Conservation (phyloP, 495 filamentous ascomycete genomes). For the Jackrogersella multiformis region DNA sequence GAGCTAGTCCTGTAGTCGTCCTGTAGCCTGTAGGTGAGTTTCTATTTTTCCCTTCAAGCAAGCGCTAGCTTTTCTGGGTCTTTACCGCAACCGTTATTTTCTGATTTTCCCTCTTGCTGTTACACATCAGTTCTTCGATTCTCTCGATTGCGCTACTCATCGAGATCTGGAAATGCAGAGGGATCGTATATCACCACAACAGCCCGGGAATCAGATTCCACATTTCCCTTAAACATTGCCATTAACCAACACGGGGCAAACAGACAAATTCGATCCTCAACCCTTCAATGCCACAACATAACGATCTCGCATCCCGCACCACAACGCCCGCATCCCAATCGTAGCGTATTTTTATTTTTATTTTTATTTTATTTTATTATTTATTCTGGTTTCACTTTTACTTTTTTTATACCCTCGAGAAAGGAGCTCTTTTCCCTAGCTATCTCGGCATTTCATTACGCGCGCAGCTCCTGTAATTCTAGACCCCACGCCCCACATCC, state of each 20-base stretch:
- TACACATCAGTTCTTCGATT: constrained; percentile 41
- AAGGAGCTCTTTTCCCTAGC: constrained; percentile 5
- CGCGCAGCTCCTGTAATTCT: constrained; percentile 45
- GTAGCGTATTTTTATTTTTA: constrained; percentile 13
- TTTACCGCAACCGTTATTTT: constrained; percentile 30
- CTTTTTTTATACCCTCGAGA: not conserved
- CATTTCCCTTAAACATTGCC: constrained; percentile 47
- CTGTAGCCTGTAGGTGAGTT: constrained; percentile 39
- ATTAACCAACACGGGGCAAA: constrained; percentile 45
- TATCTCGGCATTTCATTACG: constrained; percentile 25
- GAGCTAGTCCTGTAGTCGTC: constrained; percentile 37
- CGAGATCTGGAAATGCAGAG: constrained; percentile 45
- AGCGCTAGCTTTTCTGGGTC: constrained; percentile 41
- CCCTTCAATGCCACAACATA: constrained; percentile 41
- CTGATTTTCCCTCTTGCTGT: constrained; percentile 33
- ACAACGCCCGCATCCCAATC: constrained; percentile 14
- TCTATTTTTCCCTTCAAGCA: constrained; percentile 26
- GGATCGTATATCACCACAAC: constrained; percentile 44
- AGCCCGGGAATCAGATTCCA: constrained; percentile 43
- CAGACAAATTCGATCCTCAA: constrained; percentile 39
- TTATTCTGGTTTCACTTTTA: not conserved
- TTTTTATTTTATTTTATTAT: not conserved
- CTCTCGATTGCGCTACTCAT: constrained; percentile 44
- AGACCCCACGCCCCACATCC: constrained; percentile 41
- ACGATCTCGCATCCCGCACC: constrained; percentile 27